These are phyloP conservation scores for Scheffersomyces illinoinensis DNA, from an alignment of 1,139 yeast genomes.

Conservation along the genomic window DNA sequence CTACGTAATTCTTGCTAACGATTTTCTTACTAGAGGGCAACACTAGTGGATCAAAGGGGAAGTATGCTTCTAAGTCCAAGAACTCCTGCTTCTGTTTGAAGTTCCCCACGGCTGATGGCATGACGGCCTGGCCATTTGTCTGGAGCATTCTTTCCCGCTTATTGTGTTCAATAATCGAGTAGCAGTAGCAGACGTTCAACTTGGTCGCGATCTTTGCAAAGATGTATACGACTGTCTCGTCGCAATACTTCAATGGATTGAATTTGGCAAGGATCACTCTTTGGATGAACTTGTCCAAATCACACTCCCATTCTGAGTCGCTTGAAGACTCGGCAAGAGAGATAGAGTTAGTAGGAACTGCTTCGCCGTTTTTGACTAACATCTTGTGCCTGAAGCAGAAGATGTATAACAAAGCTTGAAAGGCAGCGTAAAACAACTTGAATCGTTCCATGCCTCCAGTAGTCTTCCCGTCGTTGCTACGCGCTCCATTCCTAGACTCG, in stretches of 20 bases:
- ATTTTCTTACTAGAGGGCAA: constrained; percentile 58
- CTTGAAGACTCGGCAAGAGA: constrained; percentile 13
- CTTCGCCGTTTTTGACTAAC: constrained; percentile 41
- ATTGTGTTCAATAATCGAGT: constrained; percentile 88
- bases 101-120: constrained; percentile 37
- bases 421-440: constrained; percentile 86
- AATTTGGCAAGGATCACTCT: constrained; percentile 83
- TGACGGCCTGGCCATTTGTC: constrained; percentile 25
- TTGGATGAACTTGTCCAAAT: constrained; percentile 82
- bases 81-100: constrained; percentile 71
- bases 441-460: constrained; percentile 74
- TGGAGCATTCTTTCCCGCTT: constrained; percentile 61
- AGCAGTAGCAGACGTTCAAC: constrained; percentile 89
- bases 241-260: constrained; percentile 91
- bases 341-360: constrained; percentile 14
- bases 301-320: constrained; percentile 72
- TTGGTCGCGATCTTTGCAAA: constrained; percentile 92
- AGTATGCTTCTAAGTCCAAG: constrained; percentile 85
- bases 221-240: constrained; percentile 89
- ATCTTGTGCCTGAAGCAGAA: constrained; percentile 82
- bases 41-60: constrained; percentile 92
- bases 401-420: constrained; percentile 87
- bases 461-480: constrained; percentile 12
- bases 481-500: constrained; percentile 12
- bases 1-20: constrained; percentile 58